Conservation (phyloP, 768 basidiomycete genomes). For the Leccinum rimulosum region DNA sequence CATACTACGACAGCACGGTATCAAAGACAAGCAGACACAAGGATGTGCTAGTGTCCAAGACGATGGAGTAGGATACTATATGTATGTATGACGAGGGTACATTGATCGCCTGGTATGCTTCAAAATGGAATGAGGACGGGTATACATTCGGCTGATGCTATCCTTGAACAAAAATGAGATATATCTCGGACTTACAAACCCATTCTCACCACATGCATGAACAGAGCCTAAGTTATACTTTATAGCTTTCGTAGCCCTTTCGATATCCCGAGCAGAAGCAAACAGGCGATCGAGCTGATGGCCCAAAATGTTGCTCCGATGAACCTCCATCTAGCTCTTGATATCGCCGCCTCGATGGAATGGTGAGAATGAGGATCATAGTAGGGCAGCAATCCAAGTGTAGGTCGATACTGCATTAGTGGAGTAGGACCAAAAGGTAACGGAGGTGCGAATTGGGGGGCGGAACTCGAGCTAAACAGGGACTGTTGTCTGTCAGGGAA, state of each 20-base stretch:
- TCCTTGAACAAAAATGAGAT: neutral
- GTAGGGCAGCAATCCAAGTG: conserved; percentile 37
- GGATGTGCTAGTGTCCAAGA: neutral
- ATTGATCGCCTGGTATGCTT: neutral
- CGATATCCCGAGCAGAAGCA: conserved; percentile 28
- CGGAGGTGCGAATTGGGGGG: conserved; percentile 17
- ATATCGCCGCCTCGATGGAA: conserved; percentile 35
- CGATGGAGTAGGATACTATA: neutral
- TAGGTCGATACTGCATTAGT: conserved; percentile 34
- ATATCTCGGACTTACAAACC: neutral
- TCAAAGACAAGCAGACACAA: neutral
- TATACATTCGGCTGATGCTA: neutral
- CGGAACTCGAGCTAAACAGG: conserved; percentile 16
- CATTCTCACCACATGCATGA: neutral
- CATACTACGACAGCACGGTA: conserved; percentile 1
- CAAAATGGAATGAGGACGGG: neutral
- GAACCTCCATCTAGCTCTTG: conserved; percentile 44
- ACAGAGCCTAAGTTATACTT: neutral
- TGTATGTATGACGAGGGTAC: neutral
- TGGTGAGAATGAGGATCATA: conserved; percentile 44
- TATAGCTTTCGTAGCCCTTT: conserved; percentile 11
- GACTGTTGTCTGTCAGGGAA: conserved; percentile 15
- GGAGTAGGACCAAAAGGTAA: conserved; percentile 40
- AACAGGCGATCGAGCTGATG: conserved; percentile 29
- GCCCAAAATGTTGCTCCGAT: conserved; percentile 41